phyloP scores from a whole-genome alignment of 2,329 filamentous ascomycete genomes.

The Plectosphaerella sp. region DNA sequence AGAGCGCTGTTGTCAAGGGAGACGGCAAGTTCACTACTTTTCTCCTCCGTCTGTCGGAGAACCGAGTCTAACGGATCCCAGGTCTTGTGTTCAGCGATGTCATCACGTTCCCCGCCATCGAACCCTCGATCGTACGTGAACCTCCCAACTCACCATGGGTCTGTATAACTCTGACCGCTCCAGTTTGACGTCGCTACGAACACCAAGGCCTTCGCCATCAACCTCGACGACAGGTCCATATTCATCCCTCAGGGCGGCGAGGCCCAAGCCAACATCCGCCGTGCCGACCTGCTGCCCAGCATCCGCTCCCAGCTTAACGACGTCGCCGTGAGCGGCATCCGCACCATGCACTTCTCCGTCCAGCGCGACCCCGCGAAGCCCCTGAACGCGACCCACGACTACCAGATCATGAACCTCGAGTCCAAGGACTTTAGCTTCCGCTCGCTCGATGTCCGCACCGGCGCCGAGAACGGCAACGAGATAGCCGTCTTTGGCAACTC shows the following conservation, averaged over 20 bases:
- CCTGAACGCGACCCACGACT: conserved; percentile 41
- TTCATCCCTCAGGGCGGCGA: conserved; percentile 29
- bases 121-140: conserved; percentile 7
- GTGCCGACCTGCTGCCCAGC: conserved; percentile 37
- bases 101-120: conserved; percentile 9
- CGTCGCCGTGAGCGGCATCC: conserved; percentile 32
- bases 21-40: conserved; percentile 7
- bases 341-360: conserved; percentile 41
- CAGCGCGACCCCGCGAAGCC: conserved; percentile 32
- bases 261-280: conserved; percentile 37
- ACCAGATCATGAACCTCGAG: conserved; percentile 22
- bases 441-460: conserved; percentile 12
- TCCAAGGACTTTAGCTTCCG: conserved; percentile 11
- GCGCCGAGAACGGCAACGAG: conserved; percentile 30
- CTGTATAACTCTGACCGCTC: neutral
- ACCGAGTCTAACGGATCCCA: neutral
- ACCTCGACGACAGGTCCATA: conserved; percentile 32
- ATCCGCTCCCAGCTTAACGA: conserved; percentile 29
- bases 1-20: conserved; percentile 19
- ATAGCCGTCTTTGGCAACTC: conserved; percentile 12
- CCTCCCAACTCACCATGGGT: neutral
- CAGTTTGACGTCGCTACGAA: conserved; percentile 12
- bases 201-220: conserved; percentile 14
- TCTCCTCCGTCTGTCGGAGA: too few species aligned
- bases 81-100: conserved; percentile 11